Evolutionary conservation across 2,329 filamentous ascomycete species (phyloP).

Genomic region (Stromatinia cepivora): DNA sequence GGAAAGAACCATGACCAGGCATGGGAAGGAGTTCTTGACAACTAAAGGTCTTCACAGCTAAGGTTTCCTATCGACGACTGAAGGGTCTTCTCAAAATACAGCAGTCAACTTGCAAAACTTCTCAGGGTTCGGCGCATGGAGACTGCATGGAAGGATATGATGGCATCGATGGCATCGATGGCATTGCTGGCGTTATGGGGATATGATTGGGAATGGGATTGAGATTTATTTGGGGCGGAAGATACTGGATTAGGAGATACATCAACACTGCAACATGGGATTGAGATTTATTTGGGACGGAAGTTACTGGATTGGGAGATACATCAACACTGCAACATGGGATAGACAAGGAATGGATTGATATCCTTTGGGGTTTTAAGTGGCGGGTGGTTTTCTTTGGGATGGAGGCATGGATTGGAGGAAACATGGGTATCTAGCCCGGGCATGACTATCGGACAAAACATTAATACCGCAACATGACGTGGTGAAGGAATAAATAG

Average conservation of each 20-base stretch:
- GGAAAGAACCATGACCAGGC: neutral
- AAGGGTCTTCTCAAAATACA: neutral
- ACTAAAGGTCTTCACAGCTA: neutral
- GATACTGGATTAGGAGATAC: neutral
- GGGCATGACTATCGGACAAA: neutral
- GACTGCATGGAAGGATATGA: neutral
- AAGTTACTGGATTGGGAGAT: neutral
- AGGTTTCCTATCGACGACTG: neutral
- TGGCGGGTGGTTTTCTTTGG: too few species aligned
- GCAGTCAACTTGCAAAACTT: too few species aligned
- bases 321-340: neutral
- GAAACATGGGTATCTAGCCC: neutral
- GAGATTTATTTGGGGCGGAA: too few species aligned
- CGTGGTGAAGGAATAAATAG: neutral
- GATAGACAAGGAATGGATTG: neutral
- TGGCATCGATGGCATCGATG: neutral
- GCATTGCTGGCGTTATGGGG: neutral
- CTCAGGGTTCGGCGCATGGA: neutral
- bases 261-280: neutral
- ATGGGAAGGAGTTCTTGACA: neutral
- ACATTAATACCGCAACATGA: neutral
- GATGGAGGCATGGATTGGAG: too few species aligned
- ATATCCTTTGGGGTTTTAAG: too few species aligned
- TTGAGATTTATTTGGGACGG: neutral
- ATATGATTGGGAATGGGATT: neutral